phyloP scores from a whole-genome alignment of 1,284 basidiomycete genomes.

The Vanrija sp. region DNA sequence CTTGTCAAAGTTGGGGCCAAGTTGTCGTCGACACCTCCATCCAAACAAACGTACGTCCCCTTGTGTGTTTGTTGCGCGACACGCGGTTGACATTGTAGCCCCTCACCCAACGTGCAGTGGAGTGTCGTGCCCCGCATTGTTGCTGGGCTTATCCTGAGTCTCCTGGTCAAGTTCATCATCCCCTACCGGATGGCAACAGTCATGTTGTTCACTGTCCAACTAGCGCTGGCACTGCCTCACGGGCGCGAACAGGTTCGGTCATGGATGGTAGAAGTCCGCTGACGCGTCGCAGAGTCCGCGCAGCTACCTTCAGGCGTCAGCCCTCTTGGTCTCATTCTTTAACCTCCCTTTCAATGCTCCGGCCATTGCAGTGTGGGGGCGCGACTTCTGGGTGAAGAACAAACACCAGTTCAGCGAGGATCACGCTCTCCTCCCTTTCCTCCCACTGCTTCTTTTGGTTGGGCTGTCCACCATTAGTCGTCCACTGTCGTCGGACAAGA shows the following conservation, averaged over 20 bases:
- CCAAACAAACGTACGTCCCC: background rate
- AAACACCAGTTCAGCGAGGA: constrained; percentile 19
- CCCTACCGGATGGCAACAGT: constrained; percentile 90
- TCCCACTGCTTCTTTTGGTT: constrained; percentile 19
- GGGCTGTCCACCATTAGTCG: constrained; percentile 54
- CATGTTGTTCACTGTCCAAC: constrained; percentile 70
- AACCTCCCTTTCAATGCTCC: constrained; percentile 75
- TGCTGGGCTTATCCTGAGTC: constrained; percentile 53
- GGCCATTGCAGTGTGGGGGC: constrained; percentile 81
- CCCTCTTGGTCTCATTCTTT: constrained; percentile 57
- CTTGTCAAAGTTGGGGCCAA: background rate
- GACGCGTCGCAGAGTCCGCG: background rate
- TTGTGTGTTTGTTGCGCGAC: too few relatives aligned
- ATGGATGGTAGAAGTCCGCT: background rate
- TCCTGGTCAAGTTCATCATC: constrained; percentile 66
- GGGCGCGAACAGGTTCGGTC: background rate
- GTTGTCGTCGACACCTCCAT: background rate
- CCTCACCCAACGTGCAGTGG: background rate
- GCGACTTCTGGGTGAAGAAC: constrained; percentile 55
- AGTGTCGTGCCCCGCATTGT: background rate
- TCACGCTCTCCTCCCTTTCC: constrained; percentile 21
- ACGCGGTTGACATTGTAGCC: too few relatives aligned
- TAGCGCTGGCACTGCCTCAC: constrained; percentile 35
- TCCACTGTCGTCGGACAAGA: constrained; percentile 51
- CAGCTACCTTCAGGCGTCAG: constrained; percentile 35